These are phyloP conservation scores for Mycena citricolor DNA, from an alignment of 1,284 basidiomycete genomes.

Conservation along the genomic window DNA sequence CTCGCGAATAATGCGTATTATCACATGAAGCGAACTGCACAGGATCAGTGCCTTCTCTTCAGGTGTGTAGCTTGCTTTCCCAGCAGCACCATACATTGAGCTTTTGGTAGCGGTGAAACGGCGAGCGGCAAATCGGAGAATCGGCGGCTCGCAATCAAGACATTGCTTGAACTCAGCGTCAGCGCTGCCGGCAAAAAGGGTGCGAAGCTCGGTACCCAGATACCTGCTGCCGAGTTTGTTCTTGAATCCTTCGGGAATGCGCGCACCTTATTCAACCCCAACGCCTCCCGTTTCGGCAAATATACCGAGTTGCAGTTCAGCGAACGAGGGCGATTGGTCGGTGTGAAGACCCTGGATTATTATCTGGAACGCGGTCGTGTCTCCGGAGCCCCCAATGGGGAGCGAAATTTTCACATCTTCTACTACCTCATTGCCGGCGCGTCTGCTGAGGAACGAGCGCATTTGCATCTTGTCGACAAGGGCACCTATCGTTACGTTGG, in stretches of 20 bases:
- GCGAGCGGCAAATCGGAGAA: constrained; percentile 94
- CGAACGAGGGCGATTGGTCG: constrained; percentile 84
- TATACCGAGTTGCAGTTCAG: constrained; percentile 95
- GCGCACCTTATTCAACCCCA: constrained; percentile 86
- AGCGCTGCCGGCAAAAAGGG: constrained; percentile 93
- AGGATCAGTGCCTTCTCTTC: constrained; percentile 89
- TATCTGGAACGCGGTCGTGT: constrained; percentile 91
- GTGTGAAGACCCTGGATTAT: constrained; percentile 96
- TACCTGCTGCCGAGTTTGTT: constrained; percentile 93
- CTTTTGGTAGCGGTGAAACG: constrained; percentile 75
- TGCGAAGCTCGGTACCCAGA: constrained; percentile 79
- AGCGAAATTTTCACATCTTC: constrained; percentile 96
- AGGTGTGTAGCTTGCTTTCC: constrained; percentile 52
- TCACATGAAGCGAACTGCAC: constrained; percentile 91
- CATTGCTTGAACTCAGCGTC: constrained; percentile 85
- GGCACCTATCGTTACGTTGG: constrained; percentile 84
- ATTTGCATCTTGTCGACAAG: constrained; percentile 81
- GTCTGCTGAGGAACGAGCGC: constrained; percentile 81
- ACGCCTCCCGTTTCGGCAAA: constrained; percentile 89
- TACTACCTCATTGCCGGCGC: constrained; percentile 94
- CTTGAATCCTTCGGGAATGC: constrained; percentile 92
- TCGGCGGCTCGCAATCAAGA: constrained; percentile 86
- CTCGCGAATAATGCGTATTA: constrained; percentile 91
- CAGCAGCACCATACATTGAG: not conserved
- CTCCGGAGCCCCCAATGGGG: constrained; percentile 76